A percentile compares a stretch with the other conserved stretches of the same genome.
phyloP scores from a whole-genome alignment of 1,139 yeast genomes.

The Geotrichum reessii region DNA sequence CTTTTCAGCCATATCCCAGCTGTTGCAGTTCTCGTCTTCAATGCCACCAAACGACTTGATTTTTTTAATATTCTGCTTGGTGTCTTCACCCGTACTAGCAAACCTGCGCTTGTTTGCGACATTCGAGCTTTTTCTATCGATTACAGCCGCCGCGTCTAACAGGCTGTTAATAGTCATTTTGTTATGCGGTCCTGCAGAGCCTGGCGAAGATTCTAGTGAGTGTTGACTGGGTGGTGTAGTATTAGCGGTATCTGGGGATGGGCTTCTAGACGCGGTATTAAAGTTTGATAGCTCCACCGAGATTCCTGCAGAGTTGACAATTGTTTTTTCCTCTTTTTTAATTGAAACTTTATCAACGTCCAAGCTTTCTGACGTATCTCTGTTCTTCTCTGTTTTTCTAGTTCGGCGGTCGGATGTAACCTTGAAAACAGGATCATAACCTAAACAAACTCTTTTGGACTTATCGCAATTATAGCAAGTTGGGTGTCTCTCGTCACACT shows the following conservation, averaged over 20 bases:
- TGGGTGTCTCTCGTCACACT: slow-evolving; percentile 71
- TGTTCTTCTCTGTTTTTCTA: not conserved
- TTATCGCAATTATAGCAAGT: slow-evolving; percentile 68
- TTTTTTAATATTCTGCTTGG: not conserved
- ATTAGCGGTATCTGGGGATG: not conserved
- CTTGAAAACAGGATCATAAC: slow-evolving; percentile 46
- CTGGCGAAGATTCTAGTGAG: not conserved
- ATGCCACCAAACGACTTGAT: not conserved
- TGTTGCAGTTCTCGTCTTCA: slow-evolving; percentile 11
- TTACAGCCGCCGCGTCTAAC: slow-evolving; percentile 29
- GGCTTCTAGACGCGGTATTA: not conserved
- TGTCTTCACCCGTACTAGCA: not conserved
- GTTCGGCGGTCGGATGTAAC: not conserved
- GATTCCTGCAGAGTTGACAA: not conserved
- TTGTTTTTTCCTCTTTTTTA: not conserved
- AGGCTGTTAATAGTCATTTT: slow-evolving; percentile 30
- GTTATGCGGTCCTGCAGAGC: not conserved
- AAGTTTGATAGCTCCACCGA: not conserved
- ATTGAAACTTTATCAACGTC: not conserved
- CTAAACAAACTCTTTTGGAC: slow-evolving; percentile 61
- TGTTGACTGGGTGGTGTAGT: not conserved
- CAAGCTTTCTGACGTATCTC: not conserved
- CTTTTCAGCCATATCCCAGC: slow-evolving; percentile 17
- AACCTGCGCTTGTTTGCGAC: slow-evolving; percentile 5
- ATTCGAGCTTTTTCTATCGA: slow-evolving; percentile 18